These are phyloP conservation scores for Serendipita sp. DNA, from an alignment of 1,284 basidiomycete species.

Conservation along the genomic window DNA sequence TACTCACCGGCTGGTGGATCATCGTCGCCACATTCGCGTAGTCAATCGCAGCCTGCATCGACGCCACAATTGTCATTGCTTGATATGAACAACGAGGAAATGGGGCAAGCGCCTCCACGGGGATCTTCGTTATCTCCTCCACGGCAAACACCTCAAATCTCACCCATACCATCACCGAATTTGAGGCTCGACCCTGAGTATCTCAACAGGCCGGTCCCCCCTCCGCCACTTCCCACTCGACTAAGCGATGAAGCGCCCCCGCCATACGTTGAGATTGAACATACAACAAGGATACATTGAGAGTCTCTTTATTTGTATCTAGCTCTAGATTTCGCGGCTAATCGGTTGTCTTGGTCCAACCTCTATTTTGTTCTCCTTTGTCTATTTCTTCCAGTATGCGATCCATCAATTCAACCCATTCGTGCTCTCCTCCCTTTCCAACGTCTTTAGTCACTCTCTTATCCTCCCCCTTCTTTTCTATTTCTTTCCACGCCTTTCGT, in stretches of 20 bases:
- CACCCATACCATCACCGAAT: not conserved
- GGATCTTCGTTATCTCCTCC: not conserved
- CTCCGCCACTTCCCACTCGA: not conserved
- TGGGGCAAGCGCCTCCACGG: not conserved
- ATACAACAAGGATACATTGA: not conserved
- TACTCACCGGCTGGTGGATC: not conserved
- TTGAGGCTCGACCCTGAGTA: not conserved
- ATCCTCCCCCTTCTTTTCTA: slow-evolving; percentile 37
- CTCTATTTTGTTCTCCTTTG: not conserved
- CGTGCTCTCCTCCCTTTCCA: slow-evolving; percentile 36
- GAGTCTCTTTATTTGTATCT: not conserved
- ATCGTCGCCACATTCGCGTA: not conserved
- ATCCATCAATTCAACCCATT: slow-evolving; percentile 50
- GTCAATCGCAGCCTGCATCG: not conserved
- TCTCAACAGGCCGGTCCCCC: not conserved
- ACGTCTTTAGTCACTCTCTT: slow-evolving; percentile 46
- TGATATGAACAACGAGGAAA: not conserved
- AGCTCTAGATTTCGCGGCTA: not conserved
- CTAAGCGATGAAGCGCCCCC: not conserved
- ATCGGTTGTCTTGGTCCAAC: too few species aligned
- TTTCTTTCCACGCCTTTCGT: slow-evolving; percentile 39
- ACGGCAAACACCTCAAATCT: not conserved
- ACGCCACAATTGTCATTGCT: not conserved
- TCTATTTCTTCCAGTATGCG: not conserved
- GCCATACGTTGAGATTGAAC: not conserved